These are phyloP conservation scores for Heliamphora exappendiculata DNA, from an alignment of 148 eudicot species.

Conservation along the genomic window DNA sequence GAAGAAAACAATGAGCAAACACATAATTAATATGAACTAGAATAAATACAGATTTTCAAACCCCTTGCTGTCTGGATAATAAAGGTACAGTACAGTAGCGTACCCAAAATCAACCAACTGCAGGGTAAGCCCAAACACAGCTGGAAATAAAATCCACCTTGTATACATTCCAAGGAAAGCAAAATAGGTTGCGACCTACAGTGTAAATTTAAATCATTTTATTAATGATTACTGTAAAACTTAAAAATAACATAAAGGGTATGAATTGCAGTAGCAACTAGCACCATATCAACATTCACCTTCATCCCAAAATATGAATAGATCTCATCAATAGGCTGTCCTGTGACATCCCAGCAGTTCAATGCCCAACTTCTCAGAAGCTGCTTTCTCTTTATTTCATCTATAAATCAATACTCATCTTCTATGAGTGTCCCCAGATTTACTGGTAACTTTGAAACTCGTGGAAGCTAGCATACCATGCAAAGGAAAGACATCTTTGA, in stretches of 20 bases:
- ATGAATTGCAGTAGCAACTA: not conserved
- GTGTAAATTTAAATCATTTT: not conserved
- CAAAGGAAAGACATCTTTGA: slow-evolving; percentile 74
- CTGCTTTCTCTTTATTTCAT: slow-evolving; percentile 69
- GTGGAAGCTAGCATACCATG: slow-evolving; percentile 49
- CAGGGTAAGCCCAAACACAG: slow-evolving; percentile 55
- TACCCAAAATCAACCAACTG: slow-evolving; percentile 83
- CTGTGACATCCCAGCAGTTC: slow-evolving; percentile 65
- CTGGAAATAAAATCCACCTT: slow-evolving; percentile 82
- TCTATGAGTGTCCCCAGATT: not conserved
- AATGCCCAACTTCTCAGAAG: slow-evolving; percentile 83
- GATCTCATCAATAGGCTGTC: slow-evolving; percentile 85
- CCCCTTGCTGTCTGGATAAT: not conserved
- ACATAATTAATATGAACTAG: not conserved
- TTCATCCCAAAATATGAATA: slow-evolving; percentile 77
- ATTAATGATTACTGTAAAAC: slow-evolving; percentile 2
- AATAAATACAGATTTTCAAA: not conserved
- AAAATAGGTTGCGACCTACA: slow-evolving; percentile 87
- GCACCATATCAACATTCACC: slow-evolving; percentile 25
- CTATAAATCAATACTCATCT: slow-evolving; percentile 29
- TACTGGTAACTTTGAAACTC: not conserved
- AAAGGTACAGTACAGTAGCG: slow-evolving; percentile 10
- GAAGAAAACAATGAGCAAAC: slow-evolving; percentile 18
- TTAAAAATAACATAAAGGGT: not conserved
- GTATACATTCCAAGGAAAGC: slow-evolving; percentile 94